These are phyloP conservation scores for Anastatica hierochuntica DNA, from an alignment of 345 rosid genomes.

Conservation along the genomic window DNA sequence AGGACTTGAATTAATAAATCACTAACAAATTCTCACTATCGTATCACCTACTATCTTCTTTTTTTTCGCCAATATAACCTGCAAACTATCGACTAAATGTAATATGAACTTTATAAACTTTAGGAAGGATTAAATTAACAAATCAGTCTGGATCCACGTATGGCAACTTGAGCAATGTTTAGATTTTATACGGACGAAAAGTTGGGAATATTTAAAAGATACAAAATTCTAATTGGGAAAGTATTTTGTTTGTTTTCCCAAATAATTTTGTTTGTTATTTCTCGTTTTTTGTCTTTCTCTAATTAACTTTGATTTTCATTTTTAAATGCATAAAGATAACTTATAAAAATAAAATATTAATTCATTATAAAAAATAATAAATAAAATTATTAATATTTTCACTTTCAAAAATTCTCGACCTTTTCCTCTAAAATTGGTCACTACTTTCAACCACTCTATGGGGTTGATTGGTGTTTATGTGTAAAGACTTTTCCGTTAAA, in stretches of 20 bases:
- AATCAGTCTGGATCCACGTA: not conserved
- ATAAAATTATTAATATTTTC: too few relatives aligned
- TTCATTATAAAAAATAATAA: too few relatives aligned
- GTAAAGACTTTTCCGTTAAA: too few relatives aligned
- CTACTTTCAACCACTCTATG: too few relatives aligned
- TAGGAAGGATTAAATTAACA: not conserved
- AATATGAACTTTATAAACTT: not conserved
- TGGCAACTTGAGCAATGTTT: not conserved
- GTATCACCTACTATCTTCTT: too few relatives aligned
- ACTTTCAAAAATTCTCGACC: not conserved
- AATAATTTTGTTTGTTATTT: not conserved
- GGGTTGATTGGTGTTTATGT: too few relatives aligned
- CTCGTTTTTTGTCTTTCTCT: not conserved
- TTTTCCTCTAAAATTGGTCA: too few relatives aligned
- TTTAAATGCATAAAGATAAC: not conserved
- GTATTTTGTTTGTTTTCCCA: not conserved
- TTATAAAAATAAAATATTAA: too few relatives aligned
- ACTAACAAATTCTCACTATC: too few relatives aligned
- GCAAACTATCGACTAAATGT: too few relatives aligned
- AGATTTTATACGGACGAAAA: conserved; percentile 5
- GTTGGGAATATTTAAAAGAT: not conserved
- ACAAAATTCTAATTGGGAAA: not conserved
- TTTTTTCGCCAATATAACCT: too few relatives aligned
- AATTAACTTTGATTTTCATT: not conserved
- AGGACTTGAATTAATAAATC: too few relatives aligned